Evolutionary conservation across 345 rosid species (phyloP), one percentile per base, ranked within the genome.

Genomic region (Populus ilicifolia): DNA sequence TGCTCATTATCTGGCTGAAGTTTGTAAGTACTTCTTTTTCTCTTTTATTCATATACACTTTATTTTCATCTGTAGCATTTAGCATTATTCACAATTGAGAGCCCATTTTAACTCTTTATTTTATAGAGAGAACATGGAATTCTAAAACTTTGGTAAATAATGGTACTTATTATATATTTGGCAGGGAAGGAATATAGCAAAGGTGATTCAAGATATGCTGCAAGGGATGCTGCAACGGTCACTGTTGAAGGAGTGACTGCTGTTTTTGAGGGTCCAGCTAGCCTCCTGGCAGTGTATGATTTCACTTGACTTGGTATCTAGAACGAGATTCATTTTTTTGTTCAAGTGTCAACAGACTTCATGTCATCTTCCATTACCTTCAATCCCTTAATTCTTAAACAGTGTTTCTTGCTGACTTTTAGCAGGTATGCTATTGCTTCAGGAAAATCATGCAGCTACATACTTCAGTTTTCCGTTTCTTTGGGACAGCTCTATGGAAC

Each of bases 181-280:
- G 20, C 89, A 96, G 98, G 98, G 98, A 96, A 93, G 86, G 96
- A 96, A 74, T 95, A 95, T 78, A 92, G 98, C 85, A 95, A 95
- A 92, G 98, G 98, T 63, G 99, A 95, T 84, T 95, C 98, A 0
- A 88, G 99, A 81, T 95, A 95, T 76, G 99, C 78, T 5, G 93
- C 84, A 1, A 89, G 97, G 78, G 99, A 95, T 75, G 78, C 96
- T 10, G 91, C 86, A 3, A 69, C 93, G 43, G 84, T 95, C 67
- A 64, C 92, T 68, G 90, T 95, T 72, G 98, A 96, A 87, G 99
- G 97, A 20, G 78, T 96, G 70, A 93, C 98, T 67, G 90, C 96
- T 56, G 98, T 89, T 80, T 29, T 96, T 0, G 96, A 87, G 83
- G 99, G 99, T 75, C 99, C 97, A 4, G 90, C 96, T 62, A 77